These are phyloP conservation scores for Eimeria sp. DNA, from an alignment of 169 alveolate species.

Conservation along the genomic window DNA sequence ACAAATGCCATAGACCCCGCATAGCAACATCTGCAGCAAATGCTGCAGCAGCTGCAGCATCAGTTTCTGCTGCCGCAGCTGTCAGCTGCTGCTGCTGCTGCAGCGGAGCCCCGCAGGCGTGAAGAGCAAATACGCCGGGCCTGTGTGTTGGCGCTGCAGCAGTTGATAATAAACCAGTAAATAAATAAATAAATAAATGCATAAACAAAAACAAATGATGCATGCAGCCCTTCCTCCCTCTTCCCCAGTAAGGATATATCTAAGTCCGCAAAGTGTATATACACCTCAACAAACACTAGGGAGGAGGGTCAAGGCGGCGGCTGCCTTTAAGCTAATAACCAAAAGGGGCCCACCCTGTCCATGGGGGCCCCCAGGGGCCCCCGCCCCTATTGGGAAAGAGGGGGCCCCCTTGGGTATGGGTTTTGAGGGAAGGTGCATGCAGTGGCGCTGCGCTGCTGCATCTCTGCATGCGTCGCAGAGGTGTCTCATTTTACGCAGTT, in stretches of 20 bases:
- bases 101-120: background rate
- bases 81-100: background rate
- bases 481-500: background rate
- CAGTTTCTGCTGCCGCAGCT: no score
- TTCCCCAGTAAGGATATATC: background rate
- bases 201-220: no score
- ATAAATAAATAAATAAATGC: background rate
- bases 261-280: background rate
- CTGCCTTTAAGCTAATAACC: no score
- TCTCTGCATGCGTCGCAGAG: background rate
- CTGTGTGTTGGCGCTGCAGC: background rate
- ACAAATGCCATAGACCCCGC: background rate
- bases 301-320: background rate
- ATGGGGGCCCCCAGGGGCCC: background rate
- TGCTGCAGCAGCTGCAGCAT: conserved; percentile 7
- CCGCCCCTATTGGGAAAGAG: background rate
- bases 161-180: no score
- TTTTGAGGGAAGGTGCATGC: background rate
- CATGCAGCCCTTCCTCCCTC: no score
- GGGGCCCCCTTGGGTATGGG: background rate
- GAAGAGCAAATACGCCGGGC: background rate
- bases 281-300: background rate
- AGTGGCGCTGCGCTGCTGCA: background rate
- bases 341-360: background rate
- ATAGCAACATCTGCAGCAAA: background rate